Evolutionary conservation across 352 stramenopile genomes (phyloP), one percentile per base, ranked within the genome.

Genomic region (Phytophthora parvispora): DNA sequence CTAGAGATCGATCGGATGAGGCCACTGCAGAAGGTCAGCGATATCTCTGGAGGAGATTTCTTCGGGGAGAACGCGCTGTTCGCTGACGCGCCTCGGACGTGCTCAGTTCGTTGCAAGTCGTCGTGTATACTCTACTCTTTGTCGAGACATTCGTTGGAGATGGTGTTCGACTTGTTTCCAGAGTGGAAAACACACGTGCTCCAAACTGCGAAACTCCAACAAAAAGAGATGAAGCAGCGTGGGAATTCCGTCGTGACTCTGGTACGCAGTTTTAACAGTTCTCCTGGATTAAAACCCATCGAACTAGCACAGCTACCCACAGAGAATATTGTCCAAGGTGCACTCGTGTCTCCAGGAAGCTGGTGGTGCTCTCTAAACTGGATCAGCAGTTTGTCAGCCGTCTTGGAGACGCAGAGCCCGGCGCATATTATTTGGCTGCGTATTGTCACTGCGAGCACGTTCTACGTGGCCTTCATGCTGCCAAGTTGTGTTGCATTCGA

Each of bases 401-500:
- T 83, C 0, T 68, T 81, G 4, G 64, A 81, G 27, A 75, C 73
- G 0, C 83, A 91, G 61, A 81, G 81, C 15, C 55, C 31, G 0
- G 28, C 74, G 0, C 82, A 91, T 20, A 69, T 90, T 20, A 13
- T 62, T 3, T 91, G 83, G 83, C 38, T 91, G 15, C 67, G 63
- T 22, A 4, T 82, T 6, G 71, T 87, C 28, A 69, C 77, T 9
- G 58, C 40, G 4, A 70, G 59, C 13, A 90, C 81, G 0, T 64
- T 79, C 3, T 84, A 75, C 56, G 78, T 84, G 3, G 79, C 80
- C 4, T 54, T 86, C 18, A 59, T 87, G 22, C 65, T 80, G 5
- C 83, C 83, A 16, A 90, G 86, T 18, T 81, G 81, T 12, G 82
- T 91, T 18, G 73, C 81, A 0, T 76, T 91, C 25, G 81, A 89